Percentiles rank a stretch among this genome's conserved stretches.
phyloP scores from a whole-genome alignment of 2,329 filamentous ascomycete species.

The Beauveria caledonica region DNA sequence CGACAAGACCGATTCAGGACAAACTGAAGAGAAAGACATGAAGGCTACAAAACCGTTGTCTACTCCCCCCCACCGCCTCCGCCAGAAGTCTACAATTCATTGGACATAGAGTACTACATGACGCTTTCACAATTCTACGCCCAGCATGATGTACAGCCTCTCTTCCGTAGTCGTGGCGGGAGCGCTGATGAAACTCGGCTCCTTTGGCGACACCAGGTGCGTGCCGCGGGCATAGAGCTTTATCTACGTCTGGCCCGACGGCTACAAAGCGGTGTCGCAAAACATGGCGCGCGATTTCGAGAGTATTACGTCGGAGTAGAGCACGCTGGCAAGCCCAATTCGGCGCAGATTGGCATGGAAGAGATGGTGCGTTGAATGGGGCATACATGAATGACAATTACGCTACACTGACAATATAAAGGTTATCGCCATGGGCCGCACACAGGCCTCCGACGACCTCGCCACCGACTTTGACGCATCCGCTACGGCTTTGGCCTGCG shows the following conservation, averaged over 20 bases:
- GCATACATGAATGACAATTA: background rate
- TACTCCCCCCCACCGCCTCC: background rate
- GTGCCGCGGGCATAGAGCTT: conserved; percentile 14
- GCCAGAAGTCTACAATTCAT: background rate
- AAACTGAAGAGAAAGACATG: background rate
- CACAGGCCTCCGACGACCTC: conserved; percentile 17
- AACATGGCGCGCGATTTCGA: conserved; percentile 20
- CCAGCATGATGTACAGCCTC: background rate
- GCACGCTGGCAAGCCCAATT: conserved; percentile 14
- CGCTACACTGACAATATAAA: background rate
- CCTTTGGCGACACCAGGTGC: background rate
- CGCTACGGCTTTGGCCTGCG: conserved; percentile 18
- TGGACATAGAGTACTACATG: background rate
- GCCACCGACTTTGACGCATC: conserved; percentile 20
- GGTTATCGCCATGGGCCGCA: conserved; percentile 17
- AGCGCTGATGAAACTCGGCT: background rate
- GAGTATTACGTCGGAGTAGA: conserved; percentile 14
- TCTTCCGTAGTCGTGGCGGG: background rate
- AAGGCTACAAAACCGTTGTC: background rate
- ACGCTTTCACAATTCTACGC: background rate
- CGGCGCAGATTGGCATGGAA: conserved; percentile 16
- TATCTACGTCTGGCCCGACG: conserved; percentile 26
- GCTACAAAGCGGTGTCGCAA: conserved; percentile 23
- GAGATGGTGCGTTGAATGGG: conserved; percentile 13
- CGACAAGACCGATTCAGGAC: too few species aligned